Conservation (phyloP, 1,284 basidiomycete genomes). For the Schizopora paradoxa region DNA sequence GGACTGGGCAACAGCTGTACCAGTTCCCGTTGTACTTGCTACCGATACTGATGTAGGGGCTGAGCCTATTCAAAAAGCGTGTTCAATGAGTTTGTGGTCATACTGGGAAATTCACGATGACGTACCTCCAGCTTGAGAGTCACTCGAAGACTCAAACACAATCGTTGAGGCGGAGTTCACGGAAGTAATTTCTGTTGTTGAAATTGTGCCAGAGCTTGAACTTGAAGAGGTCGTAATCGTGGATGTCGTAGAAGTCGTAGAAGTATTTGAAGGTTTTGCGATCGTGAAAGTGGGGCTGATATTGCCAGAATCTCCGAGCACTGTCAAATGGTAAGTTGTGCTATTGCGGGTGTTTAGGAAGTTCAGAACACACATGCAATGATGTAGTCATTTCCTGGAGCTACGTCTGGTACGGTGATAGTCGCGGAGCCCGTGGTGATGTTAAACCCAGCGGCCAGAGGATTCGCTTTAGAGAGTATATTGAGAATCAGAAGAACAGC, state of each 20-base stretch:
- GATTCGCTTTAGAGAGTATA: slow-evolving; percentile 30
- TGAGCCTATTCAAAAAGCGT: too few relatives aligned
- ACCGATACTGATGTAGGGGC: too few relatives aligned
- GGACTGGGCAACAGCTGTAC: too few relatives aligned
- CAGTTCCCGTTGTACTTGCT: too few relatives aligned
- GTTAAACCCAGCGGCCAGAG: slow-evolving; percentile 38
- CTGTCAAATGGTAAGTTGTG: slow-evolving; percentile 21
- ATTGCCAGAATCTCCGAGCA: slow-evolving; percentile 41
- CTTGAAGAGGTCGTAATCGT: background rate
- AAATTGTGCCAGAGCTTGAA: background rate
- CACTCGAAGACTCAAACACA: background rate
- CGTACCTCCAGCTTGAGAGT: too few relatives aligned
- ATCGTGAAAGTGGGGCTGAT: slow-evolving; percentile 35
- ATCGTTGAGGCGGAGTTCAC: background rate
- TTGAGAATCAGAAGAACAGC: background rate
- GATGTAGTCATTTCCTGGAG: slow-evolving; percentile 30
- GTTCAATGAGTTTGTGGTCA: too few relatives aligned
- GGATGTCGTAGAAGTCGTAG: background rate
- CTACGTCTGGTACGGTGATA: slow-evolving; percentile 34
- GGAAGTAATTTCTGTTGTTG: background rate
- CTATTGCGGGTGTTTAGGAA: background rate
- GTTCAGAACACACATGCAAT: slow-evolving; percentile 33
- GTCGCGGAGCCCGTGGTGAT: slow-evolving; percentile 31
- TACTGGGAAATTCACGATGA: too few relatives aligned
- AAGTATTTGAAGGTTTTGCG: background rate